Percentiles rank a stretch among this genome's conserved stretches.
Conservation (phyloP, 805 yeast genomes). For the Kazachstania africana region DNA sequence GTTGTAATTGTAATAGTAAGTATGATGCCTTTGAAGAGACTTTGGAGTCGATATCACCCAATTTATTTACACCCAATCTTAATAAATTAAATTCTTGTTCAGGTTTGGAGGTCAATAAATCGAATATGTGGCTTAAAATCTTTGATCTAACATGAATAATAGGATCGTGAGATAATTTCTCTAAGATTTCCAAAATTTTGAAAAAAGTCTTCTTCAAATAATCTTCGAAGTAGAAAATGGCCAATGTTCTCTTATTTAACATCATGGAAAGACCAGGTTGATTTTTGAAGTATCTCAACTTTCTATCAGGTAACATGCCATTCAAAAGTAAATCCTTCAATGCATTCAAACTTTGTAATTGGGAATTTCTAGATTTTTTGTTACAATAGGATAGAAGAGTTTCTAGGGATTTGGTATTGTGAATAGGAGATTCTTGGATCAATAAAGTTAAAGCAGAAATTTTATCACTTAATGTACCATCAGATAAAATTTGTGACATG, state of each 20-base stretch:
- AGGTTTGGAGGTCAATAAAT: slow-evolving; percentile 72
- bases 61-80: slow-evolving; percentile 80
- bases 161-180: slow-evolving; percentile 78
- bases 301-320: slow-evolving; percentile 80
- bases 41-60: slow-evolving; percentile 87
- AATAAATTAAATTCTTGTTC: slow-evolving; percentile 92
- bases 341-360: slow-evolving; percentile 81
- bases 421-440: slow-evolving; percentile 91
- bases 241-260: slow-evolving; percentile 44
- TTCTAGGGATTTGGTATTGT: slow-evolving; percentile 74
- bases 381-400: slow-evolving; percentile 67
- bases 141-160: slow-evolving; percentile 78
- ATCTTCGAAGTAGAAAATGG: slow-evolving; percentile 80
- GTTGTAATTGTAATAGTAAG: slow-evolving; percentile 67
- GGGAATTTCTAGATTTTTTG: slow-evolving; percentile 88
- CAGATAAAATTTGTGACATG: slow-evolving; percentile 73
- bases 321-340: slow-evolving; percentile 76
- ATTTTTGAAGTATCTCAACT: slow-evolving; percentile 66
- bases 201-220: slow-evolving; percentile 69
- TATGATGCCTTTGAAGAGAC: slow-evolving; percentile 84
- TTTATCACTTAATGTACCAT: slow-evolving; percentile 92
- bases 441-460: slow-evolving; percentile 87
- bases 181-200: slow-evolving; percentile 64
- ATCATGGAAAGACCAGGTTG: slow-evolving; percentile 43
- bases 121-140: slow-evolving; percentile 66